These are phyloP conservation scores for Aspergillus fijiensis DNA, from an alignment of 2,329 filamentous ascomycete genomes.

Conservation along the genomic window DNA sequence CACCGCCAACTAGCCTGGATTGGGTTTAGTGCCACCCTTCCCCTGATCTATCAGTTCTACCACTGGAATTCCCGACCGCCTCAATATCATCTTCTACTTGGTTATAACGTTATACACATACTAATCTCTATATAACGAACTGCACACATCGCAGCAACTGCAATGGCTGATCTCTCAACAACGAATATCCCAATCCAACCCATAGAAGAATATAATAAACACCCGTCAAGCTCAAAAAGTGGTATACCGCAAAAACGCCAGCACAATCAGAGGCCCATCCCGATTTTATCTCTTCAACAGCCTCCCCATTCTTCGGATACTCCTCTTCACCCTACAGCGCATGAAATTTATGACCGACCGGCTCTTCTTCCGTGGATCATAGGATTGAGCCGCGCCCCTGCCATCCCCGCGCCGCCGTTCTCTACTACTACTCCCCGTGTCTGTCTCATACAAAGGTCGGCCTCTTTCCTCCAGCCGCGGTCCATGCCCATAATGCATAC, in stretches of 20 bases:
- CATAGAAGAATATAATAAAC: not conserved
- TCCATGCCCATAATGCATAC: constrained; percentile 1
- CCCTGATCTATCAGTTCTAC: constrained; percentile 16
- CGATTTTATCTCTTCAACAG: constrained; percentile 18
- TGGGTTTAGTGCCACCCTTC: constrained; percentile 22
- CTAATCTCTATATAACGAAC: too few relatives aligned
- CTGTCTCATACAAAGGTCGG: not conserved
- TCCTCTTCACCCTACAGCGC: constrained; percentile 17
- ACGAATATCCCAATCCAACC: too few relatives aligned
- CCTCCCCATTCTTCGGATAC: constrained; percentile 19
- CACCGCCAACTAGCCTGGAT: constrained; percentile 33
- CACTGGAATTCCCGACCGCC: not conserved
- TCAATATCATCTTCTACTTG: too few relatives aligned
- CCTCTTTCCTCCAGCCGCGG: not conserved
- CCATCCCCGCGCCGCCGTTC: not conserved
- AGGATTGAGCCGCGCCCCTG: not conserved
- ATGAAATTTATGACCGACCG: constrained; percentile 18
- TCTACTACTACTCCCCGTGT: not conserved
- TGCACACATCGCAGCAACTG: too few relatives aligned
- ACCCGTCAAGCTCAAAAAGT: not conserved
- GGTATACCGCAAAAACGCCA: not conserved
- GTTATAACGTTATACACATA: too few relatives aligned
- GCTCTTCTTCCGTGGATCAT: constrained; percentile 7
- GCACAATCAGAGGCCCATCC: not conserved
- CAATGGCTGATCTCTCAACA: too few relatives aligned